Percentiles rank a stretch among this genome's conserved stretches.
Conservation (phyloP, 2,329 filamentous ascomycete genomes). For the Coniochaeta sp. region DNA sequence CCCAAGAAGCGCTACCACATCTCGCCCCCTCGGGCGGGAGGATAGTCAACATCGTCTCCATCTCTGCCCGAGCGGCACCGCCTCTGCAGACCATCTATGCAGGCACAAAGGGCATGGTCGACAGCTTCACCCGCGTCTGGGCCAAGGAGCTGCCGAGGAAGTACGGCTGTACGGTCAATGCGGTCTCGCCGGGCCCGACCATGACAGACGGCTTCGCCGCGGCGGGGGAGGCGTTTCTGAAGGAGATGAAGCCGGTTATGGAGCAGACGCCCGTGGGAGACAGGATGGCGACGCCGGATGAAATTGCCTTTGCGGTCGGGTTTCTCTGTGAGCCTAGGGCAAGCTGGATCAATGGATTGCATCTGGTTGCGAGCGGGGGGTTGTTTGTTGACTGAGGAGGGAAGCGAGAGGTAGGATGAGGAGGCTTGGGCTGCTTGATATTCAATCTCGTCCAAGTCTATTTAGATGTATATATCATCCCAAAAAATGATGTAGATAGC, state of each 20-base stretch:
- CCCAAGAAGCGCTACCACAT: constrained; percentile 41
- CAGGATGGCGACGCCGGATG: constrained; percentile 33
- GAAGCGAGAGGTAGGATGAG: not conserved
- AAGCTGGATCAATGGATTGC: constrained; percentile 37
- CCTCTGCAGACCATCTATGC: constrained; percentile 44
- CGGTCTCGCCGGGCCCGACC: constrained; percentile 35
- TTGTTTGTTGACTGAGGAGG: constrained; percentile 10
- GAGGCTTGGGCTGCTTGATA: not conserved
- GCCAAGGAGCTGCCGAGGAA: constrained; percentile 46
- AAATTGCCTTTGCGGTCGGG: constrained; percentile 37
- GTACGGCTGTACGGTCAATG: constrained; percentile 37
- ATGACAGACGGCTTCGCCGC: constrained; percentile 43
- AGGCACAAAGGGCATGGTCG: constrained; percentile 50
- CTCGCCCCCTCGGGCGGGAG: constrained; percentile 33
- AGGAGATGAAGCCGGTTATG: constrained; percentile 29
- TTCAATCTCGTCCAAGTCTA: not conserved
- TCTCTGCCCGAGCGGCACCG: constrained; percentile 20
- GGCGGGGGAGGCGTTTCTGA: constrained; percentile 27
- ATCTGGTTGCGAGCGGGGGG: constrained; percentile 20
- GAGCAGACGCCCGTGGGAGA: constrained; percentile 32
- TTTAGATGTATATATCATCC: not conserved
- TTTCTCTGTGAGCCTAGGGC: constrained; percentile 35
- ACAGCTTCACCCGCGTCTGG: constrained; percentile 48
- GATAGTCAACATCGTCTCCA: constrained; percentile 28
- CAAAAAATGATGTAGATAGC: not conserved